These are phyloP conservation scores for Leucaena leucocephala DNA, from an alignment of 306 rosid species.

Conservation along the genomic window DNA sequence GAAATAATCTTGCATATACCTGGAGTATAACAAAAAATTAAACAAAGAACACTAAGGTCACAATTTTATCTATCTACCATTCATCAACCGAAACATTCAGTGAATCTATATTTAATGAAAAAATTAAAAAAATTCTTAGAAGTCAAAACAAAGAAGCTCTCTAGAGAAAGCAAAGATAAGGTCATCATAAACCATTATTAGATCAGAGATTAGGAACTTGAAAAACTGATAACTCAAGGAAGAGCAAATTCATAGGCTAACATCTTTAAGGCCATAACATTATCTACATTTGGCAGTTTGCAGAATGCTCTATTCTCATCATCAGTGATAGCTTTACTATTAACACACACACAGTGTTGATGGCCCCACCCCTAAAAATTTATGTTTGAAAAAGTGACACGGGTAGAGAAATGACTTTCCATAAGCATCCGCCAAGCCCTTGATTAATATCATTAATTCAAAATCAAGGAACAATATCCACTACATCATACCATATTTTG, in stretches of 20 bases:
- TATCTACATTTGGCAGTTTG: neutral
- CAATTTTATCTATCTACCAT: conserved; percentile 7
- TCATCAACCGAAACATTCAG: neutral
- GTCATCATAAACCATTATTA: conserved; percentile 30
- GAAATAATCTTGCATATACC: conserved; percentile 95
- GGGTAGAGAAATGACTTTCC: neutral
- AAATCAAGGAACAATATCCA: neutral
- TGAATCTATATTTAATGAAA: neutral
- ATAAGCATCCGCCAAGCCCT: conserved; percentile 1
- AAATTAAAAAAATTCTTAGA: neutral
- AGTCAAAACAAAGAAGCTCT: conserved; percentile 12
- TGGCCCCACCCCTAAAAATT: neutral
- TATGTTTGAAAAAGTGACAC: conserved; percentile 6
- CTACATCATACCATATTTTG: conserved; percentile 74
- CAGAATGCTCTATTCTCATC: conserved; percentile 19
- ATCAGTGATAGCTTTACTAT: conserved; percentile 6
- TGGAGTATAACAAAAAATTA: conserved; percentile 38
- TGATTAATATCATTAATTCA: conserved; percentile 9
- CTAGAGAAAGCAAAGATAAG: neutral
- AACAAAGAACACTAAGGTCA: neutral
- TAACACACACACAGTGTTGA: neutral
- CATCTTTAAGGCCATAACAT: conserved; percentile 1
- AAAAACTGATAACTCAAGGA: neutral
- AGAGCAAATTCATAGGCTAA: neutral
- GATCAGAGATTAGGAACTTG: conserved; percentile 25